A percentile compares a stretch with the other conserved stretches of the same genome.
Conservation (phyloP, 176 grass and related monocot species). For the Bolboschoenus planiculmis region DNA sequence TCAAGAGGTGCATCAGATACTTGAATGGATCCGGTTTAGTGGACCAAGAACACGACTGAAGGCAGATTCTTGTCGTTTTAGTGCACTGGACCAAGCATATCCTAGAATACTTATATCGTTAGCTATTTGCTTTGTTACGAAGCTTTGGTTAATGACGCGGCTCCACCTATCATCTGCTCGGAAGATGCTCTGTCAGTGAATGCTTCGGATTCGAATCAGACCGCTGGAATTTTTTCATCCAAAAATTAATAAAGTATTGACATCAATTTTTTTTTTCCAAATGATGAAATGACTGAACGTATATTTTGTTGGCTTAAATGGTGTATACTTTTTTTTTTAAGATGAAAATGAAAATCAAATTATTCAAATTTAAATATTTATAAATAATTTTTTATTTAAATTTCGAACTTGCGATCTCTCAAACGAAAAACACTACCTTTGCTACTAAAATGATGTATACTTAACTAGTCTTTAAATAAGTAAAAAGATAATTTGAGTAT, state of each 20-base stretch:
- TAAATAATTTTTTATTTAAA: too few species aligned
- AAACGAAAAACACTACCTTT: too few species aligned
- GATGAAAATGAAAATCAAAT: too few species aligned
- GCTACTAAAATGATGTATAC: too few species aligned
- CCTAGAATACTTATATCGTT: neutral
- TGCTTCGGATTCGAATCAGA: too few species aligned
- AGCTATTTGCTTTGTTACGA: neutral
- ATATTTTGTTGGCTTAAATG: neutral
- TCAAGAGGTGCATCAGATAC: neutral
- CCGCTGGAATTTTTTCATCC: neutral
- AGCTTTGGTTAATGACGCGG: constrained; percentile 5
- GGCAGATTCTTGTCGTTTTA: neutral
- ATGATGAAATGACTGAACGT: too few species aligned
- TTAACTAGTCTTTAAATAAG: too few species aligned
- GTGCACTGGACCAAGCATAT: neutral
- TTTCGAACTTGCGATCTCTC: too few species aligned
- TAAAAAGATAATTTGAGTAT: too few species aligned
- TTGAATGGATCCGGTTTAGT: neutral
- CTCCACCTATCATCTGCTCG: neutral
- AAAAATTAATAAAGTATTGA: neutral
- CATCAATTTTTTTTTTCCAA: too few species aligned
- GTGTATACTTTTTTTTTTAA: too few species aligned
- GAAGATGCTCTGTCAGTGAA: neutral
- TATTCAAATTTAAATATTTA: too few species aligned
- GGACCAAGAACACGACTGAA: neutral